Evolutionary conservation across 2,329 filamentous ascomycete genomes (phyloP).

Genomic region (Hirsutella minnesotensis): DNA sequence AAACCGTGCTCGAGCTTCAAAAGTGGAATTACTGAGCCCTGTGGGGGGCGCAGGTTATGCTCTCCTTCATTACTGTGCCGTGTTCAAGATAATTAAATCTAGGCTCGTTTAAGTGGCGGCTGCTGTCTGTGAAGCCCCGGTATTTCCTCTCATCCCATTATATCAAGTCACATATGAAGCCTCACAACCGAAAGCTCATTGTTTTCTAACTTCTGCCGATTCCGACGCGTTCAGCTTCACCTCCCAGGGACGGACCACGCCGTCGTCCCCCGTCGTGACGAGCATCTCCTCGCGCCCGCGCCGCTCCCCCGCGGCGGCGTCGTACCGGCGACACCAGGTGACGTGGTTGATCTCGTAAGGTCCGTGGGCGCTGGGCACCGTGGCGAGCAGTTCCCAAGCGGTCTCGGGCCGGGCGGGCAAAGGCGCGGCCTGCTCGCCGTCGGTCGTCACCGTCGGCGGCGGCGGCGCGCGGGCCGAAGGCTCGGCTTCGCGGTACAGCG

Average conservation of each 20-base stretch:
- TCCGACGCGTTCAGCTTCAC: conserved; percentile 18
- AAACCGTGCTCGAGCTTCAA: conserved; percentile 1
- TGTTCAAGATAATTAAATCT: no score
- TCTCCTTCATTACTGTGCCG: no score
- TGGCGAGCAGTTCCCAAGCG: conserved; percentile 58
- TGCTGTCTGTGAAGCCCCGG: no score
- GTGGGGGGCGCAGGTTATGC: not conserved
- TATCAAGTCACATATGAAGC: no score
- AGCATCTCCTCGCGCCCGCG: conserved; percentile 66
- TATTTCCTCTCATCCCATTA: no score
- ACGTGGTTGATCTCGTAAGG: conserved; percentile 93
- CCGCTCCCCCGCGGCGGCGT: conserved; percentile 46
- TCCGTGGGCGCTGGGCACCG: conserved; percentile 66
- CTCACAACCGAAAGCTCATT: no score
- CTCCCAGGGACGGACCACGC: conserved; percentile 74
- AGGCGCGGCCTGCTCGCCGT: not conserved
- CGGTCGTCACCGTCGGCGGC: conserved; percentile 7
- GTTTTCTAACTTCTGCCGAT: no score
- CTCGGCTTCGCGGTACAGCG: conserved; percentile 59
- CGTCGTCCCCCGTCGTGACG: conserved; percentile 86
- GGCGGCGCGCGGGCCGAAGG: conserved; percentile 7
- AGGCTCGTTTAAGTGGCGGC: no score
- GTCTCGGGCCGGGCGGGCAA: conserved; percentile 25
- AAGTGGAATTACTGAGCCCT: conserved; percentile 3
- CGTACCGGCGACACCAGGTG: conserved; percentile 71